Conservation (phyloP, 179 eudicot genomes). For the Spergularia azorica region DNA sequence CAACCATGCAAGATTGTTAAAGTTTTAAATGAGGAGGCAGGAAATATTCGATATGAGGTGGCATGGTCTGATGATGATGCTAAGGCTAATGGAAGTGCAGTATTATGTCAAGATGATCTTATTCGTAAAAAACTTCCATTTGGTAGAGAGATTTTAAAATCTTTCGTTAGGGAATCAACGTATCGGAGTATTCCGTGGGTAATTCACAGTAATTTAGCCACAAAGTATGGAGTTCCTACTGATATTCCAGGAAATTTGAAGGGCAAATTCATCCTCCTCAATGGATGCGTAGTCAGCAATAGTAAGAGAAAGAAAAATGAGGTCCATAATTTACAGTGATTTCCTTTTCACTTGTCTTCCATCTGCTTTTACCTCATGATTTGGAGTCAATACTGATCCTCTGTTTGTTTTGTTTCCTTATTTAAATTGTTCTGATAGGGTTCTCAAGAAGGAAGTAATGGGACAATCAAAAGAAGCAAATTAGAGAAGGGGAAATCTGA, state of each 20-base stretch:
- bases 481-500: conserved; percentile 22
- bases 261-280: conserved; percentile 41
- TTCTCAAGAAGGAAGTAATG: conserved; percentile 28
- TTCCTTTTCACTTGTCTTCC: conserved; percentile 12
- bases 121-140: conserved; percentile 76
- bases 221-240: conserved; percentile 71
- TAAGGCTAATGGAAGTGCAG: conserved; percentile 52
- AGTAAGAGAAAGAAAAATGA: conserved; percentile 66
- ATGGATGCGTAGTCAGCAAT: conserved; percentile 61
- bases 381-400: not conserved
- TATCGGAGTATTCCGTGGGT: conserved; percentile 92
- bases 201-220: conserved; percentile 73
- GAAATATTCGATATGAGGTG: conserved; percentile 62
- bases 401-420: conserved; percentile 15
- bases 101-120: conserved; percentile 69
- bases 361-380: conserved; percentile 13
- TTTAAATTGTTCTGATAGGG: conserved; percentile 11
- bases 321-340: conserved; percentile 40
- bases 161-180: conserved; percentile 89
- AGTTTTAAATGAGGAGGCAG: conserved; percentile 60
- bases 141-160: conserved; percentile 71
- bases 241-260: conserved; percentile 71
- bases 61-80: conserved; percentile 75
- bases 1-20: conserved; percentile 70
- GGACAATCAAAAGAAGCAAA: conserved; percentile 30